Conservation (phyloP, 441 rosid genomes). For the Adansonia madagascariensis region DNA sequence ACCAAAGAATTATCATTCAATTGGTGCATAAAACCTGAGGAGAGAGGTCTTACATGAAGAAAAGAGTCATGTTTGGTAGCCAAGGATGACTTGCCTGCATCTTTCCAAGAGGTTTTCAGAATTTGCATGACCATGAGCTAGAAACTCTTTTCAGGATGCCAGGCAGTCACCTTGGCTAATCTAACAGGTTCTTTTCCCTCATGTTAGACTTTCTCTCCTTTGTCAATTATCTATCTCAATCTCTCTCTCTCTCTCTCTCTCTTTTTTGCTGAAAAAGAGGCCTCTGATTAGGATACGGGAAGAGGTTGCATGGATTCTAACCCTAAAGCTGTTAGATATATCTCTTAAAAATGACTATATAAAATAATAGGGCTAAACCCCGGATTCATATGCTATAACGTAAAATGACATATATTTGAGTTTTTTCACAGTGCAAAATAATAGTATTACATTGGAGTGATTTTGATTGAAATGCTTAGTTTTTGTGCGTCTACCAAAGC, state of each 20-base stretch:
- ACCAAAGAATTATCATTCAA: not conserved
- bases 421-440: not conserved
- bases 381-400: not conserved
- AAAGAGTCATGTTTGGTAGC: conserved; percentile 26
- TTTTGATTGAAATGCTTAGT: not conserved
- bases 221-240: not conserved
- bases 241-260: no score
- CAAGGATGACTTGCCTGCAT: conserved; percentile 32
- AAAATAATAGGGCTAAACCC: no score
- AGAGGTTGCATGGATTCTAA: no score
- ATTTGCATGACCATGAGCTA: not conserved
- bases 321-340: no score
- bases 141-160: conserved; percentile 7
- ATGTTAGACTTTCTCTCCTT: conserved; percentile 23
- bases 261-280: no score
- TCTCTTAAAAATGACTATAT: no score
- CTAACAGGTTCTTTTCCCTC: conserved; percentile 20
- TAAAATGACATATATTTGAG: not conserved
- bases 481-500: not conserved
- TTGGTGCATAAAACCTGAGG: not conserved
- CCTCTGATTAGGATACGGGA: no score
- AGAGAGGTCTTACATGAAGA: conserved; percentile 21
- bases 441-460: not conserved
- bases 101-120: not conserved
- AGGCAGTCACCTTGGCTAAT: conserved; percentile 27